Evolutionary conservation across 2,329 filamentous ascomycete species (phyloP).

Genomic region (Neopestalotiopsis clavispora): DNA sequence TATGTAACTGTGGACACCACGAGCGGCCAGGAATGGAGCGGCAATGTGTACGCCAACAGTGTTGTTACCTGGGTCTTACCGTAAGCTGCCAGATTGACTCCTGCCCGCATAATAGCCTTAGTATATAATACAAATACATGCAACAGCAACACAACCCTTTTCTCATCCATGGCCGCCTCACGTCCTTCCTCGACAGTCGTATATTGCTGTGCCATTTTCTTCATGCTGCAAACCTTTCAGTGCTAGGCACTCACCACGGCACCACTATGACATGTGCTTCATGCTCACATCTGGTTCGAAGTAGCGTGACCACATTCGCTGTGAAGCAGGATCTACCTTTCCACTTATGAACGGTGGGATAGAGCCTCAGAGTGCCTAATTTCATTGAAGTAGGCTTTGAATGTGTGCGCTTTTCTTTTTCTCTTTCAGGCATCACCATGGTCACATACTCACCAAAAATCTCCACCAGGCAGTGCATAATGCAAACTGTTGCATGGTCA

Average conservation of each 20-base stretch:
- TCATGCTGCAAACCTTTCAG: neutral
- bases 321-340: too few relatives aligned
- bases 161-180: neutral
- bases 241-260: neutral
- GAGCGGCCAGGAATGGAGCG: slow-evolving; percentile 44
- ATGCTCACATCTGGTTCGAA: too few relatives aligned
- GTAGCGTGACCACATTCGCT: too few relatives aligned
- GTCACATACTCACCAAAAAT: too few relatives aligned
- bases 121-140: slow-evolving; percentile 11
- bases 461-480: too few relatives aligned
- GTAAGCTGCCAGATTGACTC: slow-evolving; percentile 26
- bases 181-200: neutral
- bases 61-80: slow-evolving; percentile 54
- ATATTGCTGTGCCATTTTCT: neutral
- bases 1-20: slow-evolving; percentile 43
- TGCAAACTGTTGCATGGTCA: too few relatives aligned
- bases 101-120: neutral
- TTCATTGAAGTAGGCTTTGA: too few relatives aligned
- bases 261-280: neutral
- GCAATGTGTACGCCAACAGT: slow-evolving; percentile 38
- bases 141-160: neutral
- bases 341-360: too few relatives aligned
- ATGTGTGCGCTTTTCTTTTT: too few relatives aligned
- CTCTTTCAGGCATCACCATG: too few relatives aligned
- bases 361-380: too few relatives aligned